Conservation (phyloP, 176 grass and related monocot species). For the Pharus latifolius region DNA sequence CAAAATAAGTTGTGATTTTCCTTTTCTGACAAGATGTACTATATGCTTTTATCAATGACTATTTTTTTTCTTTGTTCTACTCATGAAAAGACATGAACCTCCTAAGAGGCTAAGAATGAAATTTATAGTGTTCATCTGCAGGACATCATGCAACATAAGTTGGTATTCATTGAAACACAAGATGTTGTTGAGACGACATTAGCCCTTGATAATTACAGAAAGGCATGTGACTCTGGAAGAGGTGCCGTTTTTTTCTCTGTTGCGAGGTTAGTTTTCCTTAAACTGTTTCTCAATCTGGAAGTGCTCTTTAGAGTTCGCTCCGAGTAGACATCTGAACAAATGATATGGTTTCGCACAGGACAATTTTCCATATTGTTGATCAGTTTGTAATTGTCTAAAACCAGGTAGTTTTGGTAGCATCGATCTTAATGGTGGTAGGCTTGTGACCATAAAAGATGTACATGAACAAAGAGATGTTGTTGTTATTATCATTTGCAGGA, state of each 20-base stretch:
- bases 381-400: too few relatives aligned
- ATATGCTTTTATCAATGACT: too few relatives aligned
- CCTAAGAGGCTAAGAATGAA: not conserved
- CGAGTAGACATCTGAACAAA: not conserved
- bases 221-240: slow-evolving; percentile 90
- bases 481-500: not conserved
- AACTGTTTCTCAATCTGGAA: not conserved
- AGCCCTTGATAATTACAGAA: slow-evolving; percentile 97
- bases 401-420: not conserved
- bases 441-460: not conserved
- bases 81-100: too few relatives aligned
- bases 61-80: too few relatives aligned
- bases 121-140: slow-evolving; percentile 33
- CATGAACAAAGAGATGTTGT: not conserved
- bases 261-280: slow-evolving; percentile 49
- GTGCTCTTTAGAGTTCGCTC: not conserved
- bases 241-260: slow-evolving; percentile 95
- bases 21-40: not conserved
- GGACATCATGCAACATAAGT: slow-evolving; percentile 98
- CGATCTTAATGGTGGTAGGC: not conserved
- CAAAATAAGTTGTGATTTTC: not conserved
- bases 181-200: slow-evolving; percentile 97
- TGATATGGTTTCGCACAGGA: not conserved
- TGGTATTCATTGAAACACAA: slow-evolving; percentile 98
- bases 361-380: too few relatives aligned